phyloP scores from a whole-genome alignment of 2,329 filamentous ascomycete genomes.

The Pyrenochaeta sp. region DNA sequence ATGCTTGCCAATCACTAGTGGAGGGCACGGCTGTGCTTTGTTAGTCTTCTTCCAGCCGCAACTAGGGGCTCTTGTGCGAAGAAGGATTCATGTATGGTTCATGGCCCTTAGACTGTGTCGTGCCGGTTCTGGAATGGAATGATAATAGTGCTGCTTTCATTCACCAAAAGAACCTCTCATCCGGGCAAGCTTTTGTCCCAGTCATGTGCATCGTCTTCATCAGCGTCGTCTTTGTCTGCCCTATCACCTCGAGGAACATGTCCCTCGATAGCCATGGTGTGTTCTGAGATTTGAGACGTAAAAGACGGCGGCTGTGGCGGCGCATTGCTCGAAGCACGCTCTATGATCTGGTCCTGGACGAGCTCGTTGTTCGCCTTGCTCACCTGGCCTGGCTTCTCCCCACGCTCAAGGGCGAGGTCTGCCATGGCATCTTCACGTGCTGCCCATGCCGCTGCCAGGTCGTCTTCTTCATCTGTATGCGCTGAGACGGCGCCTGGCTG shows the following conservation, averaged over 20 bases:
- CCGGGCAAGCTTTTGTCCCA: constrained; percentile 46
- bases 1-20: too few relatives aligned
- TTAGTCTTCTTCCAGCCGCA: too few relatives aligned
- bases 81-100: too few relatives aligned
- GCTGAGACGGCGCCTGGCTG: constrained; percentile 12
- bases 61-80: too few relatives aligned
- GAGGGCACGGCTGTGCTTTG: too few relatives aligned
- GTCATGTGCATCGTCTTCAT: constrained; percentile 38
- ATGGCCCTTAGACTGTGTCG: too few relatives aligned
- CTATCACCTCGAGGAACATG: constrained; percentile 42
- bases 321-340: constrained; percentile 29
- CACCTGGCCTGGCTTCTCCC: constrained; percentile 48
- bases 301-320: constrained; percentile 39
- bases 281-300: constrained; percentile 20
- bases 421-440: constrained; percentile 44
- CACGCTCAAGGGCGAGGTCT: constrained; percentile 55
- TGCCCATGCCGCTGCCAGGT: constrained; percentile 43
- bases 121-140: neutral
- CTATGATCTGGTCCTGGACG: constrained; percentile 42
- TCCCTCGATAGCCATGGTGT: constrained; percentile 50
- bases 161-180: constrained; percentile 8
- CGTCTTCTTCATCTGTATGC: constrained; percentile 36
- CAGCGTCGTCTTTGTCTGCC: constrained; percentile 21
- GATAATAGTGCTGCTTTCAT: neutral
- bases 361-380: constrained; percentile 44